Evolutionary conservation across 345 rosid genomes (phyloP).

Genomic region (Gossypioides kirkii): DNA sequence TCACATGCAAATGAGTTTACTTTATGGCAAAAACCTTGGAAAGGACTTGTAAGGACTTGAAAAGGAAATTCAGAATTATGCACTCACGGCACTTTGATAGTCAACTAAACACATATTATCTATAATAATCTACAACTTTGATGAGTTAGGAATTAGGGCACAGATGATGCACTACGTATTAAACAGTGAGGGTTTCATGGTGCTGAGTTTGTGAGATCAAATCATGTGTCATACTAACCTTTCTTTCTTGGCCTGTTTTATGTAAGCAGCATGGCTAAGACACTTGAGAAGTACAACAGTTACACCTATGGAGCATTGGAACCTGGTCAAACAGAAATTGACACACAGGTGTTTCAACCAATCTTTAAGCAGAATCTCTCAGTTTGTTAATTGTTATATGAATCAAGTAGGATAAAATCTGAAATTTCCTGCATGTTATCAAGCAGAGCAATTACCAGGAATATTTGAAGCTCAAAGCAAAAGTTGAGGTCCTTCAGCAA

Average conservation of each 20-base stretch:
- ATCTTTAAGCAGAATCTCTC: not conserved
- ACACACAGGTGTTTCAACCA: constrained; percentile 39
- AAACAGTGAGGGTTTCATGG: not conserved
- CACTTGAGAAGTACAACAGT: constrained; percentile 60
- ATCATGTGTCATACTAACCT: constrained; percentile 1
- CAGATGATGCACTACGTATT: no score
- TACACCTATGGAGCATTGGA: constrained; percentile 45
- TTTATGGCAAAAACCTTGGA: no score
- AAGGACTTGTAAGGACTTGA: no score
- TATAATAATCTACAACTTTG: no score
- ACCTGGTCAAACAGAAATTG: constrained; percentile 38
- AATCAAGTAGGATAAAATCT: not conserved
- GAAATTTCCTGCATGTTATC: not conserved
- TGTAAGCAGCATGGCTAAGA: constrained; percentile 44
- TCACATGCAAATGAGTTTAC: no score
- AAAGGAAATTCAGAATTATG: no score
- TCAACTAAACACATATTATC: no score
- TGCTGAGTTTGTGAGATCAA: not conserved
- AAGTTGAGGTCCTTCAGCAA: constrained; percentile 53
- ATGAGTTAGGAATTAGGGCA: no score
- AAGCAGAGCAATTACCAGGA: constrained; percentile 58
- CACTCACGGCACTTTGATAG: no score
- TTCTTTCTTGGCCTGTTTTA: not conserved
- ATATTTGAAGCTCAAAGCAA: constrained; percentile 56
- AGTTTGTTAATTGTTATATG: no score